phyloP scores from a whole-genome alignment of 768 basidiomycete genomes.

The Paxillus ammoniavirescens region DNA sequence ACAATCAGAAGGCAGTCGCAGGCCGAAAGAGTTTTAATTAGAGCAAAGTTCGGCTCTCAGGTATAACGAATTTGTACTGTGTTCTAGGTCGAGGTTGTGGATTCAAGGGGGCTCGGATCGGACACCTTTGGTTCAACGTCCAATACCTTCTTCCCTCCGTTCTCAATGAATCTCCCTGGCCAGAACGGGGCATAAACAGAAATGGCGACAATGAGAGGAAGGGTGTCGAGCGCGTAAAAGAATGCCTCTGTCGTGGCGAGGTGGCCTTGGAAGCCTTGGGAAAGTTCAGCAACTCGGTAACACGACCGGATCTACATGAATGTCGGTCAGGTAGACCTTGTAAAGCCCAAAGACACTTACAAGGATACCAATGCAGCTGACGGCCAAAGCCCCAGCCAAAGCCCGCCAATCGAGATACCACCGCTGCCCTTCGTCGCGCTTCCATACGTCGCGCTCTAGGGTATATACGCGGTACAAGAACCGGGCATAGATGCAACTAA shows the following conservation, averaged over 20 bases:
- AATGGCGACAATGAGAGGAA: constrained; percentile 64
- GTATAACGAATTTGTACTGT: too few relatives aligned
- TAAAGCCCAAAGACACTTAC: constrained; percentile 35
- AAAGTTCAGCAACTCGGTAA: constrained; percentile 59
- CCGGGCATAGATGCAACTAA: constrained; percentile 43
- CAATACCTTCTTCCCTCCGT: too few relatives aligned
- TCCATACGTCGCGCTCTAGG: constrained; percentile 41
- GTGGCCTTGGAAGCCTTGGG: constrained; percentile 58
- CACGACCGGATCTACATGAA: constrained; percentile 55
- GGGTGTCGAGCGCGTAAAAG: constrained; percentile 68
- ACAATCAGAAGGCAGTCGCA: too few relatives aligned
- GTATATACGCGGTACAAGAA: constrained; percentile 51
- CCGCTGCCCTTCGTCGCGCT: constrained; percentile 31
- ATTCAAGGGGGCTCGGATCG: too few relatives aligned
- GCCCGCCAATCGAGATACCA: constrained; percentile 62
- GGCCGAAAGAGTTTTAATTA: too few relatives aligned
- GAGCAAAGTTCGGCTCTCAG: too few relatives aligned
- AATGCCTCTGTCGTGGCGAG: constrained; percentile 57
- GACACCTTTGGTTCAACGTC: constrained; percentile 26
- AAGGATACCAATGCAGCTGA: constrained; percentile 64
- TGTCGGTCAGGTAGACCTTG: not conserved
- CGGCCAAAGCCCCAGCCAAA: constrained; percentile 45
- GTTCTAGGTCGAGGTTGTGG: too few relatives aligned
- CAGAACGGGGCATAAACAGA: constrained; percentile 57
- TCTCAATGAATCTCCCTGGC: constrained; percentile 56